Evolutionary conservation across 805 yeast species (phyloP), one percentile per base, ranked within the genome.

Genomic region (Ogataea henricii): DNA sequence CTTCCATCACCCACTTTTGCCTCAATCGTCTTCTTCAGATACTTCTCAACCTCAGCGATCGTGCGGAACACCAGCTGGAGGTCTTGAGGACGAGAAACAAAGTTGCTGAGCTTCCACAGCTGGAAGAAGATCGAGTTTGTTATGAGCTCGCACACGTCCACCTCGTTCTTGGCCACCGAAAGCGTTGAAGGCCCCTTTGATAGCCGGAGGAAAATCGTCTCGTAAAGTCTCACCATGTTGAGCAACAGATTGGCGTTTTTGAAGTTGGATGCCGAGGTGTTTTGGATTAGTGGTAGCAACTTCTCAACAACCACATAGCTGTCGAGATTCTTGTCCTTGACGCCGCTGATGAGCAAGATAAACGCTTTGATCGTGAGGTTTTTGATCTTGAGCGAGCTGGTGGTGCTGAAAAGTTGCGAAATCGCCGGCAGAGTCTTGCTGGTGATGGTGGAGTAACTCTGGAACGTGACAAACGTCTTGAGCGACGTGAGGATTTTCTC

Each of bases 341-440:
- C 49, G 7, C 62, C 68, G 33, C 54, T 54, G 14, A 87, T 76
- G 58, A 90, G 67, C 40, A 69, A 60, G 12, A 78, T 73, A 56
- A 90, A 82, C 1, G 87, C 74, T 16, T 74, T 69, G 18, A 89
- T 72, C 2, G 94, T 79, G 13, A 80, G 74, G 14, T 85, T 70
- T 59, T 94, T 92, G 22, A 94, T 86, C 4, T 87, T 81, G 27
- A 91, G 71, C 23, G 94, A 81, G 0, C 91, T 88, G 1, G 99
- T 94, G 38, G 89, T 85, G 32, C 89, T 79, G 67, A 92, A 94
- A 6, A 89, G 76, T 38, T 75, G 77, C 38, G 89, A 78, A 14
- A 89, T 71, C 38, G 81, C 68, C 2, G 96, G 96, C 63, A 87
- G 81, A n/a, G 90, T 69, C 26, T 80, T 79, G 56, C 82, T 84